Conservation (phyloP, 2,329 filamentous ascomycete species). For the Colletotrichum zoysiae region DNA sequence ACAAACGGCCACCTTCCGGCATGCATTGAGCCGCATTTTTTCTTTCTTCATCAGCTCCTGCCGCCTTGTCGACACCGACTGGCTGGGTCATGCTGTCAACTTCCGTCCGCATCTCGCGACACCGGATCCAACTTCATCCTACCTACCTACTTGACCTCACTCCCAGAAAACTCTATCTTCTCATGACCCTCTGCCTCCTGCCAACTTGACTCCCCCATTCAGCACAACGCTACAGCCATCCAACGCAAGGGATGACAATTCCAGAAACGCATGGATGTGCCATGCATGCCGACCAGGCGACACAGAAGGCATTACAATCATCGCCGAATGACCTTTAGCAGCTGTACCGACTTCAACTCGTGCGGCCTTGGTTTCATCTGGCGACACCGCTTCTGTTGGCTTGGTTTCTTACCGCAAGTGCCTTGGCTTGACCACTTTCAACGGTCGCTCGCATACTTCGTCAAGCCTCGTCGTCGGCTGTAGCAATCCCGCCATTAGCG, state of each 20-base stretch:
- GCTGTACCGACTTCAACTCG: slow-evolving; percentile 7
- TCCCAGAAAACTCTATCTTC: background rate
- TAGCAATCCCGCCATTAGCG: slow-evolving; percentile 24
- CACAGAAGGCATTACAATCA: slow-evolving; percentile 3
- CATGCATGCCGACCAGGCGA: background rate
- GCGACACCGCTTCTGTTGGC: slow-evolving; percentile 1
- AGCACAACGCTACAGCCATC: background rate
- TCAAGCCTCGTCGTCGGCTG: slow-evolving; percentile 23
- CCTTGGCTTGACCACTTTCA: slow-evolving; percentile 11
- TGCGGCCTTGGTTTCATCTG: slow-evolving; percentile 9
- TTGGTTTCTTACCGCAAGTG: background rate
- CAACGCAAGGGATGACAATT: background rate
- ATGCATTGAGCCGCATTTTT: background rate
- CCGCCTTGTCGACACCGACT: background rate
- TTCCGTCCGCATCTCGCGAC: background rate
- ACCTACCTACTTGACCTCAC: background rate
- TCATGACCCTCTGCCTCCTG: background rate
- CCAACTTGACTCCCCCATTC: background rate
- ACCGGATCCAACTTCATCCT: background rate
- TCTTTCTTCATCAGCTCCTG: background rate
- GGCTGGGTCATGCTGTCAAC: slow-evolving; percentile 3
- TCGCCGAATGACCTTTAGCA: slow-evolving; percentile 7
- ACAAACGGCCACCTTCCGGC: background rate
- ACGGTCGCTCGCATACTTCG: slow-evolving; percentile 24
- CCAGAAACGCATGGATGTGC: slow-evolving; percentile 9